Evolutionary conservation across 2,329 filamentous ascomycete genomes (phyloP).

Genomic region (Dendryphion nanum): DNA sequence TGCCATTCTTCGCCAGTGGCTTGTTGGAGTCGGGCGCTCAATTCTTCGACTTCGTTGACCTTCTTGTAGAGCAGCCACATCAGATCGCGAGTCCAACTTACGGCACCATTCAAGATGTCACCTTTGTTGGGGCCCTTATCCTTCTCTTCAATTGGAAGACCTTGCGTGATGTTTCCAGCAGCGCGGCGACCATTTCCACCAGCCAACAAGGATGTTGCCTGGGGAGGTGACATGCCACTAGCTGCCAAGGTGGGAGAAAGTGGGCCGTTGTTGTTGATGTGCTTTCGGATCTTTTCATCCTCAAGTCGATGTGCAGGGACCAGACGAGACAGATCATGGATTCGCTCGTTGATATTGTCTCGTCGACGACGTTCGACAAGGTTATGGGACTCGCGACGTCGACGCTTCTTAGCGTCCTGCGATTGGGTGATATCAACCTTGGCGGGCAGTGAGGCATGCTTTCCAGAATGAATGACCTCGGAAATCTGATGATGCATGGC

Average conservation of each 20-base stretch:
- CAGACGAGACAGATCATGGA: constrained; percentile 91
- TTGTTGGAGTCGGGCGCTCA: constrained; percentile 65
- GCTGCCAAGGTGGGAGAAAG: constrained; percentile 79
- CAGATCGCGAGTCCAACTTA: constrained; percentile 94
- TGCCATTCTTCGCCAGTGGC: constrained; percentile 35
- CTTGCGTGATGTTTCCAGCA: constrained; percentile 83
- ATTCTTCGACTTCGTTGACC: constrained; percentile 82
- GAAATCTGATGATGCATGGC: constrained; percentile 74
- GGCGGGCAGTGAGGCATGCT: constrained; percentile 82
- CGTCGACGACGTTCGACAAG: constrained; percentile 89
- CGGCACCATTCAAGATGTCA: constrained; percentile 94
- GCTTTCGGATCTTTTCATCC: constrained; percentile 94
- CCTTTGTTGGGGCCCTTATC: constrained; percentile 99
- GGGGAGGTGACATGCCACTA: constrained; percentile 65
- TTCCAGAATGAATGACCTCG: constrained; percentile 80
- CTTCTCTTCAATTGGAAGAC: constrained; percentile 91
- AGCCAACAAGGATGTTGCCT: constrained; percentile 82
- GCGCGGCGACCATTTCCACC: constrained; percentile 81
- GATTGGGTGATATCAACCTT: constrained; percentile 73
- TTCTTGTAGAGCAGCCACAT: constrained; percentile 96
- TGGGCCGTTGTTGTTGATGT: constrained; percentile 87
- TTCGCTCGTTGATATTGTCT: constrained; percentile 98
- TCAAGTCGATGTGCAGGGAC: constrained; percentile 91
- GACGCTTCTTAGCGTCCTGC: constrained; percentile 89
- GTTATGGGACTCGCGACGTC: constrained; percentile 92